Conservation (phyloP, 179 eudicot genomes). For the Actinidia polygama region DNA sequence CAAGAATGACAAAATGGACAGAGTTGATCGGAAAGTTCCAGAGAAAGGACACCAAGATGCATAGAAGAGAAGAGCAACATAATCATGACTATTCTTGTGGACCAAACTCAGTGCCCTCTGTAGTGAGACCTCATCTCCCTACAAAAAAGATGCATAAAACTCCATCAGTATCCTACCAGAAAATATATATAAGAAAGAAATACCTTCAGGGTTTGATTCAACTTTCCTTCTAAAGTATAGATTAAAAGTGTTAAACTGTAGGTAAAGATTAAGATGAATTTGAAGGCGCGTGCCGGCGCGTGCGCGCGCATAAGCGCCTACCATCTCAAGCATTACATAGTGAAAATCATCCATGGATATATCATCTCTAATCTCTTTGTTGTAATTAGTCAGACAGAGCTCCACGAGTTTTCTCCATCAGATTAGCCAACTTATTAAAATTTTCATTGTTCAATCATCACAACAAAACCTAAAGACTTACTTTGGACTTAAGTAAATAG, state of each 20-base stretch:
- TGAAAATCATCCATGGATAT: background rate
- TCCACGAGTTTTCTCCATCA: background rate
- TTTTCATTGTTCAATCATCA: background rate
- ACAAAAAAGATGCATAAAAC: conserved; percentile 21
- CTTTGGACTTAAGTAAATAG: too few relatives aligned
- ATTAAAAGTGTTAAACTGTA: too few relatives aligned
- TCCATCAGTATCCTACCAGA: conserved; percentile 16
- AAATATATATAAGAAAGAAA: background rate
- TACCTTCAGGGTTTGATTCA: background rate
- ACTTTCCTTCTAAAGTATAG: background rate
- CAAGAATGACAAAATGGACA: conserved; percentile 67
- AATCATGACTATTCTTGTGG: conserved; percentile 52
- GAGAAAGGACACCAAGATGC: conserved; percentile 99
- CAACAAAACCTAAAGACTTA: background rate
- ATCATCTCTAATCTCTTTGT: background rate
- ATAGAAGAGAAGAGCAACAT: conserved; percentile 86
- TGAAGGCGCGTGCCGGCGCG: background rate
- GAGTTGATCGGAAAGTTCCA: conserved; percentile 66
- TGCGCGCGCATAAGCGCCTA: background rate
- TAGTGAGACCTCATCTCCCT: conserved; percentile 88
- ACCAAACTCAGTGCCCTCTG: conserved; percentile 73
- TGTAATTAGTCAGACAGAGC: background rate
- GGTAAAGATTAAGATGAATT: background rate
- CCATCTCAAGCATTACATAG: background rate
- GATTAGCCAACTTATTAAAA: background rate